Evolutionary conservation across 1,284 basidiomycete genomes (phyloP), one percentile per base, ranked within the genome.

Genomic region (Apiotrichum sp.): DNA sequence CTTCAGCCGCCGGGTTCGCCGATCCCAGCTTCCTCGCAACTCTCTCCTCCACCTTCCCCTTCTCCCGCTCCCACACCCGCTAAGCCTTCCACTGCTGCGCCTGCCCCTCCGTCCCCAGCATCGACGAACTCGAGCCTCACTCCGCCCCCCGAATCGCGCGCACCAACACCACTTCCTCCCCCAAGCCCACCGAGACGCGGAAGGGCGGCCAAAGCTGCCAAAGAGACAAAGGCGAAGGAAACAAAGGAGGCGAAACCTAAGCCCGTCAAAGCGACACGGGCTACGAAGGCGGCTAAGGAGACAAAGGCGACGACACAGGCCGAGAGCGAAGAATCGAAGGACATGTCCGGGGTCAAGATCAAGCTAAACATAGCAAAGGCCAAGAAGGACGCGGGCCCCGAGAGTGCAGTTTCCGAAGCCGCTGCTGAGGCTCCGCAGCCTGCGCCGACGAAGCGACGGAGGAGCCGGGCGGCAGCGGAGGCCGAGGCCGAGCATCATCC

Each of bases 321-420:
- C 35, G 35, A 36, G n/a, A n/a, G n/a, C n/a, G n/a, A n/a, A n/a
- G n/a, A n/a, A n/a, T 22, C 31, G 10, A n/a, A 41, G 32, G n/a
- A n/a, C n/a, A n/a, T n/a, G n/a, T n/a, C n/a, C n/a, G n/a, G n/a
- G 33, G 39, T 58, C 16, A 55, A 58, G 49, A 29, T 52, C 41
- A 48, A 48, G 47, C 47, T 41, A 13, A 36, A 11, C 16, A 33
- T 40, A 4, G 39, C 45, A 3, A 33, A 50, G 35, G 32, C 16
- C 36, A 32, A 45, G 35, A 42, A 44, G 11, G 46, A 16, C 9
- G 32, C 33, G 47, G 44, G 10, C 31, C 45, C 51, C 39, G 33
- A 29, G 14, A 40, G 36, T 11, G 56, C 22, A 8, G 46, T n/a
- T n/a, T n/a, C n/a, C n/a, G n/a, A n/a, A n/a, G n/a, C n/a, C n/a